phyloP scores from a whole-genome alignment of 1,139 yeast species.

The Diutina neorugosa region DNA sequence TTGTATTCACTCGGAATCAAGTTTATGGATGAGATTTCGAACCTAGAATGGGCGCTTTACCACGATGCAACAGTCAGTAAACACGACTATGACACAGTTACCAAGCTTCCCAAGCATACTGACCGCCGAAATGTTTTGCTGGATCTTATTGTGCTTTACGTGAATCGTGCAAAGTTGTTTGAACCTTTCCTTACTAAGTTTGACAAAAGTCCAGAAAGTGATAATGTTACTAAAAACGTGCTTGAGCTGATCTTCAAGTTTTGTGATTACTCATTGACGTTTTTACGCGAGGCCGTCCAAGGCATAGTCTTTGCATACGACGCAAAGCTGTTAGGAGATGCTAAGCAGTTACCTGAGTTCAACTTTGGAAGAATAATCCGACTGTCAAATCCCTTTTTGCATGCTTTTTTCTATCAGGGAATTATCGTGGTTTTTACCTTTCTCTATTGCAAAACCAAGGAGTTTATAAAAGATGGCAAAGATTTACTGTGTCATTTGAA shows the following conservation, averaged over 20 bases:
- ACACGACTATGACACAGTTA: constrained; percentile 9
- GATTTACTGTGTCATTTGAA: constrained; percentile 7
- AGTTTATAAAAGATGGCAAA: constrained; percentile 15
- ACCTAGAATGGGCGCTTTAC: constrained; percentile 14
- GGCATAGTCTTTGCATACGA: not conserved
- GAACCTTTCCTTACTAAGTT: constrained; percentile 38
- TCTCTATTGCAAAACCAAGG: constrained; percentile 29
- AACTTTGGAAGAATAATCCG: constrained; percentile 24
- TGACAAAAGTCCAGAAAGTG: constrained; percentile 16
- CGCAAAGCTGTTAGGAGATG: not conserved
- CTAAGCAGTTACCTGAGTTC: constrained; percentile 8
- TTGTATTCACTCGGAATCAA: constrained; percentile 26
- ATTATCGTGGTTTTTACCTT: constrained; percentile 38
- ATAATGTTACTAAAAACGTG: constrained; percentile 12
- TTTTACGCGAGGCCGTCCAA: constrained; percentile 10
- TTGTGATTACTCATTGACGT: constrained; percentile 20
- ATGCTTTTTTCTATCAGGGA: constrained; percentile 39
- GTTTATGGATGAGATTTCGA: constrained; percentile 28
- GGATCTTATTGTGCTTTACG: constrained; percentile 34
- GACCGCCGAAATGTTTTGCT: constrained; percentile 21
- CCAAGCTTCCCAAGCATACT: constrained; percentile 13
- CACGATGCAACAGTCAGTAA: constrained; percentile 5
- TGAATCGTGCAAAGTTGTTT: constrained; percentile 38
- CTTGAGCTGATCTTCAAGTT: constrained; percentile 27
- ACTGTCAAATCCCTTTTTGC: constrained; percentile 32